Base-by-base conservation (phyloP, 2,329 filamentous ascomycete genomes). In the Nemania sp. region DNA sequence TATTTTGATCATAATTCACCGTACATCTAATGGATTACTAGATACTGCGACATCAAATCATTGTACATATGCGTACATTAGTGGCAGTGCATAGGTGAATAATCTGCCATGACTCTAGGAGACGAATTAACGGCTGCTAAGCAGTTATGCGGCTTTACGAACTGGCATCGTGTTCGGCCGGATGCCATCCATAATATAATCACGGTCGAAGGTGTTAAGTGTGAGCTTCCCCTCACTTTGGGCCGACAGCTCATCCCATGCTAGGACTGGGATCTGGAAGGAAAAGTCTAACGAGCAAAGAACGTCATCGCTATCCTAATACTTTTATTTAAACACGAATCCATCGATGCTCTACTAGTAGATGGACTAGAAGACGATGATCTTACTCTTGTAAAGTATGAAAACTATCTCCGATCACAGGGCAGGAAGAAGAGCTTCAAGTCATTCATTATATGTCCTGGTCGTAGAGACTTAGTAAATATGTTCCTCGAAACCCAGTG, bases 401-500 rank as follows among this genome's bases (percentile, higher is more conserved):
- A 20, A n/a, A 51, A 51, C 11, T 60, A 15, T 20, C 11, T 38
- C 18, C 26, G 26, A 26, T 60, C 43, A 38, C 15, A 51, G 2
- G 35, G 57, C 29, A 43, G 57, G 27, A 20, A n/a, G 45, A 60
- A 27, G 43, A 51, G n/a, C 54, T 57, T 57, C 35, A 6, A 45
- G 24, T 45, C 43, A 26, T 60, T 60, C 29, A 51, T 26, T 13
- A 18, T 20, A 8, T 13, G 29, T 27, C 13, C 6, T 38, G 53
- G 29, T 20, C 0, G 26, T 51, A 51, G 20, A 27, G 20, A 38
- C 15, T 20, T 60, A 4, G 57, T 27, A n/a, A 27, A 60, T 26
- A 60, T 57, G 35, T 57, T 51, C 57, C 45, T 60, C 5, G 43
- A 51, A 60, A 49, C 26, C 26, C 57, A 60, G 11, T 60, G 57